Evolutionary conservation across 495 filamentous ascomycete genomes (phyloP), one percentile per base, ranked within the genome.

Genomic region (Podospora pseudocomata): DNA sequence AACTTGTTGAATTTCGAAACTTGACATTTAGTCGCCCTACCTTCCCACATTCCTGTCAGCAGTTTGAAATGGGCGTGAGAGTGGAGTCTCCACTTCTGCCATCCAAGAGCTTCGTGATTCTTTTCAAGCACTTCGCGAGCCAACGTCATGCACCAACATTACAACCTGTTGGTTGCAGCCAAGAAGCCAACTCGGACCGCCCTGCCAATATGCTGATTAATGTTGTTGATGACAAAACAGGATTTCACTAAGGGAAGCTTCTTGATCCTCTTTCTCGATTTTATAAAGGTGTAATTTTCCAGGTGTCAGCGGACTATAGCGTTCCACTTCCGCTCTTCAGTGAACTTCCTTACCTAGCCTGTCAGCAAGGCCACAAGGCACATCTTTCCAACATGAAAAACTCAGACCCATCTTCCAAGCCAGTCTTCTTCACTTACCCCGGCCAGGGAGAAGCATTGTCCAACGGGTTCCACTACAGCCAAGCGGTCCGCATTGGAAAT

Each of bases 151-250:
- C 70, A 81, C 80, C 13, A 67, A 72, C 13, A 72, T 23, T 86
- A n/a, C 34, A 80, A 86, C 58, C 76, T 87, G 11, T 63, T 87
- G 30, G 78, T 86, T 30, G 85, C 39, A 49, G 39, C 39, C 39
- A 49, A 49, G 39, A 49, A 49, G 39, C 39, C 39, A 49, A 86
- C 63, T 69, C 72, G 3, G 85, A 84, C 2, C 68, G 60, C 72
- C 84, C 83, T 68, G 78, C 78, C 57, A 70, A 82, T 49, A 68
- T 72, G 7, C 82, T 81, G 16, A 76, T 67, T 49, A 49, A 49
- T 49, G 5, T 16, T 16, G 6, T 49, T 49, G 39, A 49, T 49
- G 39, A 49, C 39, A 49, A 49, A 49, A 49, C 7, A 3, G 15
- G 15, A 49, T 49, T 49, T 6, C 7, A 7, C 7, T 32, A 7